Base-by-base conservation (phyloP, 1,284 basidiomycete genomes). In the Tilletia indica region DNA sequence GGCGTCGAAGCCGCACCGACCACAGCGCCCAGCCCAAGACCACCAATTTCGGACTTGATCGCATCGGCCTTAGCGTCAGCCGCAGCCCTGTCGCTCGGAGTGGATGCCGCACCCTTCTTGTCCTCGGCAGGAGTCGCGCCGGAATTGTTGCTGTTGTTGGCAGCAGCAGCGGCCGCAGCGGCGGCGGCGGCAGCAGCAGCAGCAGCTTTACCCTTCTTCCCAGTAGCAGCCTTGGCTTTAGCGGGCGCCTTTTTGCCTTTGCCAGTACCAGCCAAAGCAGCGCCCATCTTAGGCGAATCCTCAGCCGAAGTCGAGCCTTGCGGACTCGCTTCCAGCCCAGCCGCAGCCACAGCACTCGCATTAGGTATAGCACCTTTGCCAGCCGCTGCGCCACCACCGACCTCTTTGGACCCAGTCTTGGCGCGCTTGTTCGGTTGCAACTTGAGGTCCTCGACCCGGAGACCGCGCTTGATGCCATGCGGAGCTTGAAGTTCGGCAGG, bases 371-470 rank as follows among this genome's bases (percentile, higher is more conserved):
- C 47, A 19, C 19, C 51, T 25, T 54, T 54, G 8, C 51, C 51
- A 54, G 51, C 11, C 16, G 51, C 16, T 34, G 25, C 58, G 5
- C 25, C 58, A 12, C 34, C 16, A 14, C 6, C 61, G 31, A 34
- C 61, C 31, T 38, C 61, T 16, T 38, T 42, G 9, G 61, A 38
- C 6, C 36, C 38, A 4, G 61, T 39, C 71, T 79, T 82, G 19
- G 76, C 75, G 2, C 80, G 76, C 70, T 83, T 83, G 63, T 74
- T 75, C 16, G 81, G 80, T 4, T 80, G 81, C 45, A 77, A 70
- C 74, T 82, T 81, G 48, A 83, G 77, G 61, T 83, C 81, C 64
- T 83, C 81, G 14, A 80, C 78, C 38, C 78, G 74, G 31, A 83
- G 72, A 14, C 80, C 78, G 34, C 77, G 74, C 74, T 81, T 82